phyloP scores from a whole-genome alignment of 2,329 filamentous ascomycete genomes.

The Rutstroemia sp. region DNA sequence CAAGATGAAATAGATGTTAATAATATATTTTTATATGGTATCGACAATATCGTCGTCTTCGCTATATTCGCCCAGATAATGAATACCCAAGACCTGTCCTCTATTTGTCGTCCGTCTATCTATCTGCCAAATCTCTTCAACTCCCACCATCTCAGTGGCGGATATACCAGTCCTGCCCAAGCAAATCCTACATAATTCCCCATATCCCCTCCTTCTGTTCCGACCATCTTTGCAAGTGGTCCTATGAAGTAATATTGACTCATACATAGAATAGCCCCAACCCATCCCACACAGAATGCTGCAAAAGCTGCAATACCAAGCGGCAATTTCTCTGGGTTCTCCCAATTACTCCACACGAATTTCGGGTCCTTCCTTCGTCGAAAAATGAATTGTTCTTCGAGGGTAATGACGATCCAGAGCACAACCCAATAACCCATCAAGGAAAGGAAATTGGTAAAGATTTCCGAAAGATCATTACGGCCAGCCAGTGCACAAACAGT shows the following conservation, averaged over 20 bases:
- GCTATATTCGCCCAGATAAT: too few relatives aligned
- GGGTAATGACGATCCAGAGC: conserved; percentile 55
- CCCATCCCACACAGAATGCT: conserved; percentile 59
- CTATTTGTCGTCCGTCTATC: neutral
- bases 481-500: conserved; percentile 58
- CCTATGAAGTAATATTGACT: conserved; percentile 61
- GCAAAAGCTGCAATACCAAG: conserved; percentile 53
- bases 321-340: conserved; percentile 50
- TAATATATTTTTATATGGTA: too few relatives aligned
- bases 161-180: conserved; percentile 51
- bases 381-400: conserved; percentile 58
- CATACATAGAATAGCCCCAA: conserved; percentile 59
- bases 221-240: conserved; percentile 49
- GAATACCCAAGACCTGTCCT: neutral
- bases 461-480: conserved; percentile 49
- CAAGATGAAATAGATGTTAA: too few relatives aligned
- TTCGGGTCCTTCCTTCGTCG: conserved; percentile 33
- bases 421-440: conserved; percentile 66
- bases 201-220: conserved; percentile 33
- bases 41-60: too few relatives aligned
- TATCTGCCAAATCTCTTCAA: conserved; percentile 27
- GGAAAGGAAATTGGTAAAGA: conserved; percentile 63
- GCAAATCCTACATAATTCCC: conserved; percentile 43
- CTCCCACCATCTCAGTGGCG: conserved; percentile 31
- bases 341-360: conserved; percentile 56